Conservation (phyloP, 176 grass and related monocot species). For the Chrysopogon serrulatus region DNA sequence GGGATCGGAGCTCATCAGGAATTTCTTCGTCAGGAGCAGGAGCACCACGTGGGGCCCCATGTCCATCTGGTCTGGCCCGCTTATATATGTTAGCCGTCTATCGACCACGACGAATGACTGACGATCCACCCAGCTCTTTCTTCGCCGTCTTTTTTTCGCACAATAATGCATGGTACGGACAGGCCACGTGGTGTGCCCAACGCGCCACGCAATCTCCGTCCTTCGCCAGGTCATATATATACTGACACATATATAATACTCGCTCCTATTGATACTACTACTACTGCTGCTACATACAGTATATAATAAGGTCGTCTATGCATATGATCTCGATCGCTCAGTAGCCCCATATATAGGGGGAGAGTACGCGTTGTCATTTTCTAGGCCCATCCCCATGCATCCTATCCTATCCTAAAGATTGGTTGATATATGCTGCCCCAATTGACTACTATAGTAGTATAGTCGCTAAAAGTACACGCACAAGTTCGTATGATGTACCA, state of each 20-base stretch:
- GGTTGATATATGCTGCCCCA: background rate
- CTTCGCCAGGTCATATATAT: background rate
- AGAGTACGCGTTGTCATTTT: background rate
- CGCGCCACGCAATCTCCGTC: background rate
- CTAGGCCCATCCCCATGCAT: background rate
- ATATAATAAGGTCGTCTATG: too few relatives aligned
- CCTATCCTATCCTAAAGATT: background rate
- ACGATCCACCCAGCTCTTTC: background rate
- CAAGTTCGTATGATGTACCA: too few relatives aligned
- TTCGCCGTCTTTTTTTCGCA: too few relatives aligned
- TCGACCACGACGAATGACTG: background rate
- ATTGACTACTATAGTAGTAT: background rate
- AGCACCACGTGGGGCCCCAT: background rate
- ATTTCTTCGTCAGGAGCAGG: background rate
- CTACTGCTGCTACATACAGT: too few relatives aligned
- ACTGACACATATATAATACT: too few relatives aligned
- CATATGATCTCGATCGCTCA: background rate
- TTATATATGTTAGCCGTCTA: too few relatives aligned
- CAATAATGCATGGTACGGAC: conserved; percentile 4
- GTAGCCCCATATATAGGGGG: background rate
- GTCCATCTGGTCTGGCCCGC: too few relatives aligned
- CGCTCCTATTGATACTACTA: too few relatives aligned
- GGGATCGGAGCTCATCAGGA: background rate
- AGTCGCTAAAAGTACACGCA: too few relatives aligned
- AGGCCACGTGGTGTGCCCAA: background rate